Evolutionary conservation across 2,329 filamentous ascomycete species (phyloP).

Genomic region (Talaromyces sp.): DNA sequence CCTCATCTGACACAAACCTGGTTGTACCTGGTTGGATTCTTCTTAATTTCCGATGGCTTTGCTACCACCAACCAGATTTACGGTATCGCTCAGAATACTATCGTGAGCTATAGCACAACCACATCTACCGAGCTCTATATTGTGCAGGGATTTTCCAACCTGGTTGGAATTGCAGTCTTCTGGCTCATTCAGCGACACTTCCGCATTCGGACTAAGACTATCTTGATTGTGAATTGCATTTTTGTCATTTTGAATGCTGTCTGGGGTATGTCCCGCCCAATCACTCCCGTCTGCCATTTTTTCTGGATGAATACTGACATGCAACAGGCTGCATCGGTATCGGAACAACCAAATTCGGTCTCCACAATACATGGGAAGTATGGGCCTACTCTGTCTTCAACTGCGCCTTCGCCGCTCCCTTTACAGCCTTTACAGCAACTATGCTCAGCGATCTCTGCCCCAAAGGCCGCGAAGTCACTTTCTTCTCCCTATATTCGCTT

Average conservation of each 20-base stretch:
- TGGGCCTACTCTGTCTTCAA: constrained; percentile 8
- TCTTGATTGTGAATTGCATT: constrained; percentile 5
- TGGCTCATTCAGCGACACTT: constrained; percentile 5
- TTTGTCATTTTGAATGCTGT: constrained; percentile 8
- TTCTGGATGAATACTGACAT: not conserved
- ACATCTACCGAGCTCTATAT: constrained; percentile 2
- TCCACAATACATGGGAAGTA: constrained; percentile 8
- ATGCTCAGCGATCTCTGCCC: not conserved
- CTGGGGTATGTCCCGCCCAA: not conserved
- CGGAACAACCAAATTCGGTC: constrained; percentile 1
- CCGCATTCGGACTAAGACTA: constrained; percentile 4
- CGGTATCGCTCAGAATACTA: not conserved
- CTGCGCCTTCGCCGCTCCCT: constrained; percentile 1
- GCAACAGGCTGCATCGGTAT: constrained; percentile 5
- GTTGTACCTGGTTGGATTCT: not conserved
- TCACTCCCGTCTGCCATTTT: not conserved
- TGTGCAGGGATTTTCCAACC: not conserved
- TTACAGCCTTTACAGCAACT: not conserved
- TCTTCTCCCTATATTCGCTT: not conserved
- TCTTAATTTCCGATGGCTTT: constrained; percentile 2
- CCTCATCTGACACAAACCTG: not conserved
- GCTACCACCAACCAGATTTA: constrained; percentile 4
- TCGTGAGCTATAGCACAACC: constrained; percentile 6
- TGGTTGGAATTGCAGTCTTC: not conserved
- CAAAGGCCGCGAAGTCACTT: not conserved